Base-by-base conservation (phyloP, 2,329 filamentous ascomycete genomes). In the Colletotrichum sp. region DNA sequence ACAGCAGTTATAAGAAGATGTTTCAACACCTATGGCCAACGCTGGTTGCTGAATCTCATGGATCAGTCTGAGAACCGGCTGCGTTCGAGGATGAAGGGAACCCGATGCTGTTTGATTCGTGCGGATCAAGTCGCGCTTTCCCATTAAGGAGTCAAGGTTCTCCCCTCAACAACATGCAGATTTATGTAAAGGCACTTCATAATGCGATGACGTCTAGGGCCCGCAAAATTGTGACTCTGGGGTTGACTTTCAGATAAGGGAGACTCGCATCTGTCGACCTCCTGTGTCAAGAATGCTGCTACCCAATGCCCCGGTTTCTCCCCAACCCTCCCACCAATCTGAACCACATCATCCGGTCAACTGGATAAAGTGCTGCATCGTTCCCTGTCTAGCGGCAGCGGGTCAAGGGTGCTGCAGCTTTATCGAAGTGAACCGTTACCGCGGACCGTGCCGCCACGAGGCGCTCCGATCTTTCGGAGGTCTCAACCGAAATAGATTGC, bases 311-410 rank as follows among this genome's bases (percentile, higher is more conserved):
- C 55, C 39, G 69, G 16, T 39, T 34, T 16, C 59, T 64, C 39
- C 39, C 73, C 57, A 44, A 68, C 52, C n/a, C 49, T 36, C 11
- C 12, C 22, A n/a, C 32, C 57, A 30, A 49, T 34, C 32, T 27
- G n/a, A 30, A 29, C 49, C 6, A 57, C 61, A 59, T 29, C 22
- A 69, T 49, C 70, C 70, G 52, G 29, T 19, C 22, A 11, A 49
- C 22, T 64, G 57, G 64, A 49, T 49, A 61, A 49, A 57, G 15
- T 73, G 44, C 57, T 73, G 59, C 73, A 76, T 76, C n/a, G 2
- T 61, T 22, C 73, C 73, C 73, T 76, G 70, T 69, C 64, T 73
- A 76, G 70, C 44, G 44, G 19, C 16, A 36, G 32, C 57, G 62
- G 44, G 59, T 49, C 64, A 15, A 39, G n/a, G 36, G 5, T 25